These are phyloP conservation scores for Coix lacrymajobi DNA, from an alignment of 176 grass and related monocot species.

Conservation along the genomic window DNA sequence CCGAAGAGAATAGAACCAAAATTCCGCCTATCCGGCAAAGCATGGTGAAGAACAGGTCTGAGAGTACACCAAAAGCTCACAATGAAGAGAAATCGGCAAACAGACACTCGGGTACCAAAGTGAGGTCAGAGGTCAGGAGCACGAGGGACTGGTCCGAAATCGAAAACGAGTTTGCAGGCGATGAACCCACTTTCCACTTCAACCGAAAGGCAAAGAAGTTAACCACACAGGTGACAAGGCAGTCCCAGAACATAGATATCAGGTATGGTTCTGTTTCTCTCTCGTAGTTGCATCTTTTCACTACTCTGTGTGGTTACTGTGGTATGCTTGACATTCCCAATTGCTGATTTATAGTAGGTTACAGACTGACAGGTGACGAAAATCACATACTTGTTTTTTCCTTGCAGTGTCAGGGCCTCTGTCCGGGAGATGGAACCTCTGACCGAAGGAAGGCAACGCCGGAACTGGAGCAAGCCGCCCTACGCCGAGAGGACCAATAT, in stretches of 20 bases:
- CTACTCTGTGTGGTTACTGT: not conserved
- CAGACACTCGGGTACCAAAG: not conserved
- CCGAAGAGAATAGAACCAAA: constrained; percentile 49
- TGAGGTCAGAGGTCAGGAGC: constrained; percentile 18
- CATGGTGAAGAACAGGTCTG: constrained; percentile 32
- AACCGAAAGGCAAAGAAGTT: constrained; percentile 38
- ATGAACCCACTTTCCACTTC: constrained; percentile 30
- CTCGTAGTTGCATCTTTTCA: not conserved
- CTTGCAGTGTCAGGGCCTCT: constrained; percentile 27
- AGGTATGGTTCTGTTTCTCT: not conserved
- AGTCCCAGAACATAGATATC: constrained; percentile 46
- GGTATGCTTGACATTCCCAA: not conserved
- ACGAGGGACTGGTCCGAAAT: constrained; percentile 32
- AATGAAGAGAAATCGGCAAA: constrained; percentile 17
- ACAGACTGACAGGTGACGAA: not conserved
- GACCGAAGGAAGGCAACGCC: constrained; percentile 48
- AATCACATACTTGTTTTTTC: not conserved
- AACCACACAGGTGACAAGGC: constrained; percentile 12
- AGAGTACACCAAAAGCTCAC: constrained; percentile 17
- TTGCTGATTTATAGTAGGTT: not conserved
- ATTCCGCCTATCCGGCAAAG: constrained; percentile 22
- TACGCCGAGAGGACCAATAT: constrained; percentile 35
- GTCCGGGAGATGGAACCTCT: constrained; percentile 41
- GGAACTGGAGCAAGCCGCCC: constrained; percentile 45
- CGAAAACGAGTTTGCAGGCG: constrained; percentile 41